Conservation (phyloP, 768 basidiomycete species). For the Pleurotus tuber-regium region DNA sequence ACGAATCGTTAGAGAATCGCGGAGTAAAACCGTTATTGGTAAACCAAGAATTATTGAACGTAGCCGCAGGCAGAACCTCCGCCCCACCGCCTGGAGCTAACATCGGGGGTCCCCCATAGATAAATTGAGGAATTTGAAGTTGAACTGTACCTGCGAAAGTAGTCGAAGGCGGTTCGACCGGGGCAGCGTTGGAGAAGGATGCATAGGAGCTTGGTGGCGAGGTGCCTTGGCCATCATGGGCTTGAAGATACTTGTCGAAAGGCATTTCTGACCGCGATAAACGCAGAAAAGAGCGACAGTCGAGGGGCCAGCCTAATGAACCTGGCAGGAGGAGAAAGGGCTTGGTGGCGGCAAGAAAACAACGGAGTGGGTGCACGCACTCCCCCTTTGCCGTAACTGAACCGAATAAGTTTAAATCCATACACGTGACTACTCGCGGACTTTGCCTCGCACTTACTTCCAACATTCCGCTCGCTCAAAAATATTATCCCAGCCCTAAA, state of each 20-base stretch:
- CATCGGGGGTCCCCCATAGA: slow-evolving; percentile 54
- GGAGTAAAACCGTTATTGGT: slow-evolving; percentile 40
- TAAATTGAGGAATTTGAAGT: slow-evolving; percentile 67
- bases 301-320: too few relatives aligned
- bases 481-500: background rate
- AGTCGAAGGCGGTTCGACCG: slow-evolving; percentile 3
- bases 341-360: background rate
- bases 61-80: slow-evolving; percentile 59
- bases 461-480: background rate
- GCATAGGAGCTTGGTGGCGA: slow-evolving; percentile 9
- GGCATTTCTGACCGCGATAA: slow-evolving; percentile 29
- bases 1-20: slow-evolving; percentile 13
- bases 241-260: slow-evolving; percentile 37
- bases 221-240: slow-evolving; percentile 18
- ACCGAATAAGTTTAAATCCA: background rate
- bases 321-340: background rate
- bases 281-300: too few relatives aligned
- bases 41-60: slow-evolving; percentile 45
- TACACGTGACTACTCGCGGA: background rate
- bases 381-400: background rate
- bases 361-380: background rate
- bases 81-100: slow-evolving; percentile 73
- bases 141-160: slow-evolving; percentile 19
- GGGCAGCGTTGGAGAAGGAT: slow-evolving; percentile 4
- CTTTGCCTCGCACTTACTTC: too few relatives aligned